Evolutionary conservation across 2,329 filamentous ascomycete genomes (phyloP).

Genomic region (Biscogniauxia marginata): DNA sequence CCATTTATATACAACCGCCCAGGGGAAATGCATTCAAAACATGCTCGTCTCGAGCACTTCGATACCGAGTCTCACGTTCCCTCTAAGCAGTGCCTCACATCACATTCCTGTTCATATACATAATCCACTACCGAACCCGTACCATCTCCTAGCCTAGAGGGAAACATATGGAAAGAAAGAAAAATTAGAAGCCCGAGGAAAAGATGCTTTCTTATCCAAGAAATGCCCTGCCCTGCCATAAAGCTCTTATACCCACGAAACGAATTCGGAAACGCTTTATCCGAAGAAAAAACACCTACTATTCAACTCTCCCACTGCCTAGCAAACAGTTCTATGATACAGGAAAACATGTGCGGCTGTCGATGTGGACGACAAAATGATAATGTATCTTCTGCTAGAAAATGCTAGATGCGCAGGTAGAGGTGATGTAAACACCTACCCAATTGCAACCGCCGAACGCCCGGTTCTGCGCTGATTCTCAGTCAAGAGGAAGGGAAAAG

Average conservation of each 20-base stretch:
- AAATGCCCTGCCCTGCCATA: not conserved
- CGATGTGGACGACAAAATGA: not conserved
- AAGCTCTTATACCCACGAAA: not conserved
- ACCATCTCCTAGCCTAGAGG: not conserved
- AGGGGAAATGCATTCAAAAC: constrained; percentile 16
- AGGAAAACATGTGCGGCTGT: not conserved
- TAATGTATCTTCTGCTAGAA: not conserved
- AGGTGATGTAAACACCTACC: constrained; percentile 15
- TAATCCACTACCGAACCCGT: not conserved
- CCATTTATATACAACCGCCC: constrained; percentile 29
- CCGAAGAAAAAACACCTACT: not conserved
- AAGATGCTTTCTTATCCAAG: not conserved
- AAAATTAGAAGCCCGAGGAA: not conserved
- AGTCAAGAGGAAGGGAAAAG: constrained; percentile 11
- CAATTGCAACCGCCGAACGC: constrained; percentile 20
- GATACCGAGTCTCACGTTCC: constrained; percentile 30
- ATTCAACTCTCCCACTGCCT: not conserved
- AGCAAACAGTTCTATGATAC: not conserved
- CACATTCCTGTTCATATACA: not conserved
- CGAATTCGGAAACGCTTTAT: not conserved
- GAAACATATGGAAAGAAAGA: not conserved
- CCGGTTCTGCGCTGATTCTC: constrained; percentile 22
- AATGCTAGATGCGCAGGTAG: not conserved
- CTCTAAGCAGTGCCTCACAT: constrained; percentile 18
- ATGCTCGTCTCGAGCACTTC: constrained; percentile 38